Base-by-base conservation (phyloP, 2,329 filamentous ascomycete species). In the Penicillium sp. region DNA sequence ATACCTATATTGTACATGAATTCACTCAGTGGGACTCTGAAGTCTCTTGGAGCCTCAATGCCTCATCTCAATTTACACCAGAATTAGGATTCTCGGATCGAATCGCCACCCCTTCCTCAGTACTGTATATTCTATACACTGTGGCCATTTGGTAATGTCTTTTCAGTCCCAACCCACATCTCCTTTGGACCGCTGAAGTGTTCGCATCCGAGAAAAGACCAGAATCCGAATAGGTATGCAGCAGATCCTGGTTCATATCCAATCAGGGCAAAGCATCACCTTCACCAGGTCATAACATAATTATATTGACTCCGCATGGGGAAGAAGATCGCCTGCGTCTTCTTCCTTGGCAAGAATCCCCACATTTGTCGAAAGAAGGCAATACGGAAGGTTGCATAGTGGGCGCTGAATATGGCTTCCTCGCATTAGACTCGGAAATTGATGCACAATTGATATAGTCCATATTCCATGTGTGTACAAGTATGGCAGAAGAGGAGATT, bases 241-340 rank as follows among this genome's bases (percentile, higher is more conserved):
- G 52, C 50, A 49, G 45, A 45, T 23, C n/a, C 16, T 42, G 16
- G 18, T 4, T 44, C 36, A 36, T 45, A 27, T 47, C 53, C 51
- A 61, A 63, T 55, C 34, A 52, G 51, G 5, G 43, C 23, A 7
- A 40, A 14, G 19, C 8, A 46, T 47, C 36, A 46, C 35, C 42
- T 49, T 63, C 55, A 59, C 61, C 44, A 53, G 54, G 59, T 55
- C 51, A 36, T 11, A 30, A 30, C 32, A 34, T 34, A 34, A 11
- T 44, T 57, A 53, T 49, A 61, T 55, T 56, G 57, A 14, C 38
- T 43, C 56, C 42, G 26, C 30, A 49, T 57, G 46, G 26, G 48
- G 51, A 51, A 55, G 53, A 45, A 51, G 44, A 51, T n/a, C 36
- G 40, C 40, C 43, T 39, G 18, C 39, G 39, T 53, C 39, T 27